Evolutionary conservation across 805 yeast genomes (phyloP).

Genomic region (Metschnikowia baotianmanensis): DNA sequence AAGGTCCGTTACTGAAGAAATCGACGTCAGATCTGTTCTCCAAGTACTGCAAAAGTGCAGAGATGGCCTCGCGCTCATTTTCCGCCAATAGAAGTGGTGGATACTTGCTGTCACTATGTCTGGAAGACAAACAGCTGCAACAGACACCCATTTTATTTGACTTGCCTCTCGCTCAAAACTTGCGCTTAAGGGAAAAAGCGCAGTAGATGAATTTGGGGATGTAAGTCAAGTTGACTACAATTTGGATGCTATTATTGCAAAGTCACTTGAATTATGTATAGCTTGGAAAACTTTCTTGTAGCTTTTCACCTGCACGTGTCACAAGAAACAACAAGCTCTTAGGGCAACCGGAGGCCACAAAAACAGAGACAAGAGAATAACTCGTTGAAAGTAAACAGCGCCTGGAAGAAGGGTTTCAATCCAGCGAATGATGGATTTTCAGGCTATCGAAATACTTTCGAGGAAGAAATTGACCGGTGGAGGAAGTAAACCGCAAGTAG

Average conservation of each 20-base stretch:
- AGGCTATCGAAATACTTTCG: no score
- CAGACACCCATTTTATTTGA: conserved; percentile 37
- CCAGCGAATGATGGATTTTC: no score
- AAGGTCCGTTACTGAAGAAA: conserved; percentile 82
- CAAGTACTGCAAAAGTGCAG: conserved; percentile 80
- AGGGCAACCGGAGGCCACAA: background rate
- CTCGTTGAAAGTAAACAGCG: no score
- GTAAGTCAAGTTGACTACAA: no score
- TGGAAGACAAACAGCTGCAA: conserved; percentile 39
- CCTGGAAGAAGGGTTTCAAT: no score
- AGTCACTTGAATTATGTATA: no score
- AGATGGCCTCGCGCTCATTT: conserved; percentile 94
- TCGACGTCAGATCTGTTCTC: conserved; percentile 88
- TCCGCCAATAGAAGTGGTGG: conserved; percentile 83
- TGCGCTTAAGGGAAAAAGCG: background rate
- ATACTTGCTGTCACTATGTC: conserved; percentile 56
- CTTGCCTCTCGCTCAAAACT: background rate
- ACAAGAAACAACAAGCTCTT: background rate
- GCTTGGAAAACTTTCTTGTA: no score
- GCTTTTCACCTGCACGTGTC: background rate
- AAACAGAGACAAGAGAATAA: background rate
- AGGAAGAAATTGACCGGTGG: no score
- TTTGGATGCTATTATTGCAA: no score
- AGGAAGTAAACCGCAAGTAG: background rate
- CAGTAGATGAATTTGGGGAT: no score